A percentile compares a stretch with the other conserved stretches of the same genome.
phyloP scores from a whole-genome alignment of 2,329 filamentous ascomycete species.

The Neopestalotiopsis sp. region DNA sequence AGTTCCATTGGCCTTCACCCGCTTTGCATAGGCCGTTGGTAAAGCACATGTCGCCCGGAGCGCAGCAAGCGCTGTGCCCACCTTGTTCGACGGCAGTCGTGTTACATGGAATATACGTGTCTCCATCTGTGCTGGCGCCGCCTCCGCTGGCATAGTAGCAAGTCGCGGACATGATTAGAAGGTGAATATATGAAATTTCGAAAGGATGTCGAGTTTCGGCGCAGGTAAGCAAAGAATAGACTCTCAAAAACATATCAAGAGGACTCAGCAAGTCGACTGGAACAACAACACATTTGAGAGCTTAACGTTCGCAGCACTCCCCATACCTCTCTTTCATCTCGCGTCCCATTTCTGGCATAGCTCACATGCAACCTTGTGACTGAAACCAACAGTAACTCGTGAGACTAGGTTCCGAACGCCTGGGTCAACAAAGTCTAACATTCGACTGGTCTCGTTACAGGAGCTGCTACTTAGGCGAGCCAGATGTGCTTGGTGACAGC shows the following conservation, averaged over 20 bases:
- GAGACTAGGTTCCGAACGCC: neutral
- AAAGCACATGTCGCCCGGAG: neutral
- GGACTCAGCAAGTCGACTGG: neutral
- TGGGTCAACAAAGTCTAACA: neutral
- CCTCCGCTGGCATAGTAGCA: neutral
- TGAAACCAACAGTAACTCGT: neutral
- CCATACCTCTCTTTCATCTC: neutral
- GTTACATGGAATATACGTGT: neutral
- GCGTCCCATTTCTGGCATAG: neutral
- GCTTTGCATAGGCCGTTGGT: neutral
- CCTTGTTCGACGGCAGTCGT: neutral
- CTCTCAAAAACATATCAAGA: neutral
- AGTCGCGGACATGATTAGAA: neutral
- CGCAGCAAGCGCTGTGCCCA: neutral
- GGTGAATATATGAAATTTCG: neutral
- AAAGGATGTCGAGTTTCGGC: neutral
- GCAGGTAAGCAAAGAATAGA: neutral
- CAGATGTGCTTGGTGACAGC: neutral
- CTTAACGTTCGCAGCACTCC: neutral
- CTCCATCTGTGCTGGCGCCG: neutral
- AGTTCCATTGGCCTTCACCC: neutral
- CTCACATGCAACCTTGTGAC: neutral
- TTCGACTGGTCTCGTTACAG: neutral
- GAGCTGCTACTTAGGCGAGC: neutral
- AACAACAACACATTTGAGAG: neutral